phyloP scores from a whole-genome alignment of 352 stramenopile species.

The Globisporangium canariense region DNA sequence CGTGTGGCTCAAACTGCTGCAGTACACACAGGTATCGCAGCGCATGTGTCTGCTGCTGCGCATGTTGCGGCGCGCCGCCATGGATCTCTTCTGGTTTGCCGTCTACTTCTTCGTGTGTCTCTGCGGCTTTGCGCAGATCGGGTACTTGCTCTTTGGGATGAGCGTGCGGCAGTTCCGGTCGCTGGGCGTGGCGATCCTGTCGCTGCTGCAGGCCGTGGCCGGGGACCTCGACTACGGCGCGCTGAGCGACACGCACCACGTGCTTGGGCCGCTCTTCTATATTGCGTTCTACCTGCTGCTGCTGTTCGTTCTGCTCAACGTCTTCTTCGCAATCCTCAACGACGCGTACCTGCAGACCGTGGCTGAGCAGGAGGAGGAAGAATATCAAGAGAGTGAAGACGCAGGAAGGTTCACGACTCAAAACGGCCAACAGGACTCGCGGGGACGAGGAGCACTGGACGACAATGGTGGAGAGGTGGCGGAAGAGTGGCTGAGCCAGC shows the following conservation, averaged over 20 bases:
- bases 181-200: slow-evolving; percentile 44
- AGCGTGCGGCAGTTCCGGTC: slow-evolving; percentile 53
- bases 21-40: slow-evolving; percentile 67
- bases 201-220: slow-evolving; percentile 55
- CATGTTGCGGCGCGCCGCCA: slow-evolving; percentile 42
- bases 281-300: slow-evolving; percentile 69
- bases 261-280: slow-evolving; percentile 66
- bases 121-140: slow-evolving; percentile 62
- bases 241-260: slow-evolving; percentile 38
- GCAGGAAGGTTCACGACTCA: background rate
- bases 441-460: background rate
- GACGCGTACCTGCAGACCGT: slow-evolving; percentile 72
- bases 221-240: slow-evolving; percentile 52
- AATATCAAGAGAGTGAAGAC: slow-evolving; percentile 31
- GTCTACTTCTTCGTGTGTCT: slow-evolving; percentile 57
- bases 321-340: slow-evolving; percentile 74
- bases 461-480: slow-evolving; percentile 21
- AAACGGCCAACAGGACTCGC: slow-evolving; percentile 3
- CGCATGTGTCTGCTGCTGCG: slow-evolving; percentile 57
- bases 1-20: slow-evolving; percentile 62
- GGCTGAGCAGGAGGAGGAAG: slow-evolving; percentile 60
- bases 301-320: slow-evolving; percentile 66
- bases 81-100: slow-evolving; percentile 59
- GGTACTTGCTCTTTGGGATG: slow-evolving; percentile 57
- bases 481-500: slow-evolving; percentile 19